Evolutionary conservation across 495 filamentous ascomycete species (phyloP), one percentile per base, ranked within the genome.

Genomic region (Neurospora pannonica): DNA sequence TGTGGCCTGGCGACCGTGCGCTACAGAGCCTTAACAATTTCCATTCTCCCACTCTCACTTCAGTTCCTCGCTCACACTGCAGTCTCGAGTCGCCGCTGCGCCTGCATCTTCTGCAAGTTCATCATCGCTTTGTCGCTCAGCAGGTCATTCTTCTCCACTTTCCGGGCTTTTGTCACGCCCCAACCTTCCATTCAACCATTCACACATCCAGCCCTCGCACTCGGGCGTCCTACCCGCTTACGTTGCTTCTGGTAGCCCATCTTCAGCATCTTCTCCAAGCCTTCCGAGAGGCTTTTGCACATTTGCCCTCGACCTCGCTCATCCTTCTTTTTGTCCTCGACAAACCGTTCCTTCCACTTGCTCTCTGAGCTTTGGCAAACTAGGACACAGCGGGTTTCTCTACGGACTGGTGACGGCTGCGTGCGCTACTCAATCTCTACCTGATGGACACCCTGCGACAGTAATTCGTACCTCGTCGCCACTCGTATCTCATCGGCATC

Each of bases 401-500:
- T 9, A 62, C 54, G 54, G 28, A 62, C 54, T 31, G 54, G 54
- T 62, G 54, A 62, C 54, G 54, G 54, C 54, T 31, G 54, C 54
- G 54, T 62, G 54, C 54, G 54, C 24, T 62, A 34, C 10, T 62
- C 54, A 62, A 34, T 62, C 15, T 62, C 54, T 48, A 73, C 77
- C 79, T 77, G 73, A 81, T 81, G 79, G 79, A 78, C 76, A 39
- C 75, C 75, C 71, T 74, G 75, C 76, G 43, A 74, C 72, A 31
- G 70, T 79, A 46, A 77, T 72, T 72, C 71, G 75, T 72, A 43
- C 15, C 54, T 46, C 37, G 73, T 77, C 73, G 73, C 74, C 77
- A 73, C 73, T 75, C 54, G 72, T 73, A 69, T 74, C 71, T 76
- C 48, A 62, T 11, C 38, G 67, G 67, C 46, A 71, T 43, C 24